Evolutionary conservation across 1,284 basidiomycete species (phyloP).

Genomic region (Ceratobasidium sp.): DNA sequence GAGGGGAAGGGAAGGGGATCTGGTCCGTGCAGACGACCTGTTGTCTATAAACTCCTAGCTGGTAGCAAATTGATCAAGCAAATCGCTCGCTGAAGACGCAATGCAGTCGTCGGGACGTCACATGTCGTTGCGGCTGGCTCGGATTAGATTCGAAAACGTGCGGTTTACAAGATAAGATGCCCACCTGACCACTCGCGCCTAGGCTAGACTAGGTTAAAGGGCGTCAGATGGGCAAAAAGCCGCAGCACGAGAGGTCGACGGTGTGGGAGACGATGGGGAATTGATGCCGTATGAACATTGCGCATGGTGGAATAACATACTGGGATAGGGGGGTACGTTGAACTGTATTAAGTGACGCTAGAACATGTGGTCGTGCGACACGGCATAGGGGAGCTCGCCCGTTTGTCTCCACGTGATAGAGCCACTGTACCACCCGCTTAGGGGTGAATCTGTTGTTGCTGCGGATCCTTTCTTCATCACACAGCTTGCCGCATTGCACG

Average conservation of each 20-base stretch:
- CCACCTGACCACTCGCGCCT: conserved; percentile 24
- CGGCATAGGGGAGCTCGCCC: too few species aligned
- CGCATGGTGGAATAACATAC: not conserved
- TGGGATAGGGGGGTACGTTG: conserved; percentile 12
- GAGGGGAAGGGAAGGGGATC: conserved; percentile 15
- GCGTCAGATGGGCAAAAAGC: conserved; percentile 28
- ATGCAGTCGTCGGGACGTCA: conserved; percentile 40
- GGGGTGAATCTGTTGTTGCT: conserved; percentile 10
- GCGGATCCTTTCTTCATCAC: conserved; percentile 16
- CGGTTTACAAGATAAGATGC: conserved; percentile 27
- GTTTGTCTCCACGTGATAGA: conserved; percentile 5
- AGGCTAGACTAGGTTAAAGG: conserved; percentile 8
- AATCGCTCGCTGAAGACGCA: conserved; percentile 22
- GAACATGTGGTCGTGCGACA: conserved; percentile 1
- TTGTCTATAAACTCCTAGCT: conserved; percentile 26
- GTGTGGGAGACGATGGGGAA: not conserved
- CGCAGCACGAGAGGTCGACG: not conserved
- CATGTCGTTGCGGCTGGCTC: conserved; percentile 23
- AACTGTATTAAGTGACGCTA: not conserved
- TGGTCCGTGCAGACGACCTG: not conserved
- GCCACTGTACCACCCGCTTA: not conserved
- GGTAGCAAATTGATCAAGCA: conserved; percentile 16
- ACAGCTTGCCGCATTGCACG: not conserved
- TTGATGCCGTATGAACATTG: not conserved
- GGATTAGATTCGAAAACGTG: conserved; percentile 41